These are phyloP conservation scores for Colletotrichum euphorbiae DNA, from an alignment of 2,329 filamentous ascomycete species.

Conservation along the genomic window DNA sequence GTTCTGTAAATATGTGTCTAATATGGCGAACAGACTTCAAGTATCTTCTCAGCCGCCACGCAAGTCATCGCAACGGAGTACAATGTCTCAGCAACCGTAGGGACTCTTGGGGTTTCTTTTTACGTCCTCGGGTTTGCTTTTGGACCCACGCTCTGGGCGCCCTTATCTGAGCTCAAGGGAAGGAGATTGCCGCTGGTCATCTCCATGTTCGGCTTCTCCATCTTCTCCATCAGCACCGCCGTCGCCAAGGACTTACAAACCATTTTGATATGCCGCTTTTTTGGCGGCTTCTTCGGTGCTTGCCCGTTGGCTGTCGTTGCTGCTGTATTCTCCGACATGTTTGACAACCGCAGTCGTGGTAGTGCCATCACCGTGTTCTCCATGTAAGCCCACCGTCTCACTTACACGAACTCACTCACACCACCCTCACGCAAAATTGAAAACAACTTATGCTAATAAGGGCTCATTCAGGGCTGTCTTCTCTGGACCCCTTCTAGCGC, in stretches of 20 bases:
- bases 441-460: too few species aligned
- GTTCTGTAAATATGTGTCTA: too few species aligned
- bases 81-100: slow-evolving; percentile 70
- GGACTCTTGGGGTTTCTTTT: slow-evolving; percentile 73
- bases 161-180: slow-evolving; percentile 78
- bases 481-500: slow-evolving; percentile 73
- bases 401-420: too few species aligned
- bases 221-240: slow-evolving; percentile 74
- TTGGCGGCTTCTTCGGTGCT: slow-evolving; percentile 78
- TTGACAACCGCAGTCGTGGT: slow-evolving; percentile 72
- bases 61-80: slow-evolving; percentile 67
- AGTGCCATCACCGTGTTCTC: slow-evolving; percentile 69
- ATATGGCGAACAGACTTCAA: slow-evolving; percentile 60
- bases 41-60: slow-evolving; percentile 79
- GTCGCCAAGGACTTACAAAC: slow-evolving; percentile 76
- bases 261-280: slow-evolving; percentile 78
- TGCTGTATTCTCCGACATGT: slow-evolving; percentile 79
- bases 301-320: slow-evolving; percentile 76
- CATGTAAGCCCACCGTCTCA: slow-evolving; percentile 48
- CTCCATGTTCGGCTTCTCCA: slow-evolving; percentile 75
- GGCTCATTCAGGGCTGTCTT: slow-evolving; percentile 62
- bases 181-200: slow-evolving; percentile 71
- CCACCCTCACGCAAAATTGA: too few species aligned
- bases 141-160: slow-evolving; percentile 78
- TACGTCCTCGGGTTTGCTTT: slow-evolving; percentile 80